Base-by-base conservation (phyloP, 2,329 filamentous ascomycete genomes). In the Apiospora pterosperma region DNA sequence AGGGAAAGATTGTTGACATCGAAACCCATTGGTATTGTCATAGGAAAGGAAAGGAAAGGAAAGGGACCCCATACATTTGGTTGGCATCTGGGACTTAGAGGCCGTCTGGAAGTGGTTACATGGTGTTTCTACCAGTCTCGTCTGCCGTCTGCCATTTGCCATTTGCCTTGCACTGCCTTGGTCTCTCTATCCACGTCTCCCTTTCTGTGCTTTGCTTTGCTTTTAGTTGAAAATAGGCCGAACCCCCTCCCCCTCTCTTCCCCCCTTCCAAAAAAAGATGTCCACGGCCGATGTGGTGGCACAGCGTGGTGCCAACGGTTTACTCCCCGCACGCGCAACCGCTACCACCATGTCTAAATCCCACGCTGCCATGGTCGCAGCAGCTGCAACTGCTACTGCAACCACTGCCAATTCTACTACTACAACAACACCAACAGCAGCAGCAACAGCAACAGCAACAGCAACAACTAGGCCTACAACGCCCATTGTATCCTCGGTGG, bases 221-320 rank as follows among this genome's bases (percentile, higher is more conserved):
- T 6, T n/a, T 48, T 28, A 34, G 41, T 42, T 42, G 23, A 34
- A 44, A 36, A 42, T 34, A 34, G 38, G 23, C 21, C 36, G 1
- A 3, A 16, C 28, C 14, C 25, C 34, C 31, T 65, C 68, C 68
- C 69, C 48, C 19, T 28, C 28, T 16, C 16, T 12, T 16, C 44
- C 10, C 44, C 44, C 48, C 48, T n/a, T n/a, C n/a, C n/a, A n/a
- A n/a, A n/a, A 55, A 31, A 34, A 34, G 14, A 76, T 76, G 74
- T 76, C 74, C 68, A 74, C 74, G 66, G 72, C 73, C 61, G 72
- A 75, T 62, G 73, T 75, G 70, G 73, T 75, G 38, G 59, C 65
- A 72, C 73, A 74, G 71, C 71, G 70, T 70, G 70, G 71, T 69
- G 71, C 69, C 67, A 64, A 62, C 61, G 48, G 44, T 67, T 68